Conservation (phyloP, 1,284 basidiomycete species). For the Pseudozyma pruni region DNA sequence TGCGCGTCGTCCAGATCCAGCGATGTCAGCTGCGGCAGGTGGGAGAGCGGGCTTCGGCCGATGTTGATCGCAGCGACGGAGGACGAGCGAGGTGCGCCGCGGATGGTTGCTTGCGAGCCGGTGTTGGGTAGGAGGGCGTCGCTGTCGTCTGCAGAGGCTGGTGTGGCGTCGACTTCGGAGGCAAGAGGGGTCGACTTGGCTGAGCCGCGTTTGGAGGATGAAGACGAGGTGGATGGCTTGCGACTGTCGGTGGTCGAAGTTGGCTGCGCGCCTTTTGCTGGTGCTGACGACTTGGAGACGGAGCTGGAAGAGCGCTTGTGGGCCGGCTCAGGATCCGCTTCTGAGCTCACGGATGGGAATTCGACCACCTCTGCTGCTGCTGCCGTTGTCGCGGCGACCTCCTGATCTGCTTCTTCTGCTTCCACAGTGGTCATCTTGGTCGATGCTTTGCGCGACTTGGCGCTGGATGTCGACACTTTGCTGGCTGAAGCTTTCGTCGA, state of each 20-base stretch:
- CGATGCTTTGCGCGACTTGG: slow-evolving; percentile 21
- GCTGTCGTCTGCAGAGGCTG: background rate
- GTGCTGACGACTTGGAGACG: slow-evolving; percentile 8
- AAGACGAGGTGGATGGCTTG: slow-evolving; percentile 4
- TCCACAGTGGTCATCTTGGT: slow-evolving; percentile 6
- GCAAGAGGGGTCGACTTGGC: slow-evolving; percentile 5
- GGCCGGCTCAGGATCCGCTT: slow-evolving; percentile 12
- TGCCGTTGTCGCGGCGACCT: background rate
- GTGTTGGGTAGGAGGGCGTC: slow-evolving; percentile 10
- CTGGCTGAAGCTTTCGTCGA: slow-evolving; percentile 1
- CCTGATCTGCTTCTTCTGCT: slow-evolving; percentile 4
- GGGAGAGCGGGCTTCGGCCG: slow-evolving; percentile 15
- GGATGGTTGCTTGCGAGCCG: slow-evolving; percentile 34
- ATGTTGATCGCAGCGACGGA: slow-evolving; percentile 1
- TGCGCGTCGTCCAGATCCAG: slow-evolving; percentile 25
- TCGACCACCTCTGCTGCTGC: background rate
- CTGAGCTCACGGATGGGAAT: slow-evolving; percentile 30
- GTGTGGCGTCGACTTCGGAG: slow-evolving; percentile 8
- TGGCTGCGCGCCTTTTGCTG: background rate
- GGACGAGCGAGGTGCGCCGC: slow-evolving; percentile 15
- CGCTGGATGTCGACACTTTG: slow-evolving; percentile 10
- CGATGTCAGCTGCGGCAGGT: slow-evolving; percentile 16
- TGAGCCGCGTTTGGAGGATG: slow-evolving; percentile 10
- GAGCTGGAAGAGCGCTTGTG: slow-evolving; percentile 14
- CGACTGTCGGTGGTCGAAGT: slow-evolving; percentile 4